These are phyloP conservation scores for Cryptomeria japonica DNA, from an alignment of 75 land plant species.

Conservation along the genomic window DNA sequence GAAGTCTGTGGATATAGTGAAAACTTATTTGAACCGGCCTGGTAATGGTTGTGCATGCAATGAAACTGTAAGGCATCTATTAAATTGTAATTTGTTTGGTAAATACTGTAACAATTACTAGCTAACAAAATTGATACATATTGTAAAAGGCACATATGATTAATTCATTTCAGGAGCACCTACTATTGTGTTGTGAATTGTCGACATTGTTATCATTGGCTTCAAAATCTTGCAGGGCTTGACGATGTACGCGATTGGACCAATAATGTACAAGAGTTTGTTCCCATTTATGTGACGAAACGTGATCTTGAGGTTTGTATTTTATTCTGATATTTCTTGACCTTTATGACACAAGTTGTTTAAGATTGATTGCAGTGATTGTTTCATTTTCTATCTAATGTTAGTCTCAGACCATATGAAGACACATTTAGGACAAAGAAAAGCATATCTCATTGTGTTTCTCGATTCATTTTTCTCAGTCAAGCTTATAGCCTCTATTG, in stretches of 20 bases:
- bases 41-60: too few species aligned
- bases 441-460: not conserved
- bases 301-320: conserved; percentile 86
- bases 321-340: conserved; percentile 2
- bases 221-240: conserved; percentile 52
- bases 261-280: conserved; percentile 79
- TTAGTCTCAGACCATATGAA: not conserved
- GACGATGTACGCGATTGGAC: conserved; percentile 99
- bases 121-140: not conserved
- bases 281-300: conserved; percentile 84
- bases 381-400: not conserved
- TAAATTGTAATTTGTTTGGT: too few species aligned
- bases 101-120: too few species aligned
- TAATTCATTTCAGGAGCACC: not conserved
- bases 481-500: not conserved
- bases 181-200: not conserved
- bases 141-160: not conserved
- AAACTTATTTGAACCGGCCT: too few species aligned
- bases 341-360: not conserved
- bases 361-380: not conserved
- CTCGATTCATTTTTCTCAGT: not conserved
- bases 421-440: not conserved
- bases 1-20: too few species aligned
- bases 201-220: not conserved
- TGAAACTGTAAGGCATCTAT: too few species aligned